Evolutionary conservation across 73 alveolate species (phyloP).

Genomic region (Symbiodinium natans): DNA sequence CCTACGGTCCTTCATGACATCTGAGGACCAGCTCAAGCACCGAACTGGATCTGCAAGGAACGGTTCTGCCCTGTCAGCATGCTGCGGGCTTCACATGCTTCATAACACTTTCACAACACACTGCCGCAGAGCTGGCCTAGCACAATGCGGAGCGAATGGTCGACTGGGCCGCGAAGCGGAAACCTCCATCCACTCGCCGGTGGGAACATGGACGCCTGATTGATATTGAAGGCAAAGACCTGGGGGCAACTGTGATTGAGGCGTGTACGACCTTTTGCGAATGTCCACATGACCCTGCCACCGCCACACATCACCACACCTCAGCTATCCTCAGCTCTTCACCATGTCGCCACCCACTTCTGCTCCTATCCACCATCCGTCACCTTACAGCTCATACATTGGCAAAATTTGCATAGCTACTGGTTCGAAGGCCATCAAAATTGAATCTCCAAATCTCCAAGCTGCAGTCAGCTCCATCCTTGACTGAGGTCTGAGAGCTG

Average conservation of each 20-base stretch:
- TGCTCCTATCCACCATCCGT: conserved; percentile 88
- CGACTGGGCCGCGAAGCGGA: conserved; percentile 68
- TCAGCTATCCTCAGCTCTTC: background rate
- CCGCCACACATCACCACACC: too few relatives aligned
- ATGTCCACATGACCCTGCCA: too few relatives aligned
- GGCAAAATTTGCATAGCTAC: too few relatives aligned
- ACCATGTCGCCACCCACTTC: conserved; percentile 88
- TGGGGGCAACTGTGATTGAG: background rate
- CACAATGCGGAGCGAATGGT: conserved; percentile 34
- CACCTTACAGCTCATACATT: conserved; percentile 22
- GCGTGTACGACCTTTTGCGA: too few relatives aligned
- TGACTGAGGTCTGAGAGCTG: background rate
- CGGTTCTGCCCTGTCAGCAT: background rate
- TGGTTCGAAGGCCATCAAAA: too few relatives aligned
- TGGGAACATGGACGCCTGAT: conserved; percentile 77
- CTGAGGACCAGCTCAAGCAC: too few relatives aligned
- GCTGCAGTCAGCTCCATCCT: conserved; percentile 74
- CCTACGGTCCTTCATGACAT: too few relatives aligned
- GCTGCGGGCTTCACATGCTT: background rate
- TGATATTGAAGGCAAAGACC: conserved; percentile 81
- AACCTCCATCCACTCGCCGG: conserved; percentile 79
- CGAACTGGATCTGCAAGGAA: background rate
- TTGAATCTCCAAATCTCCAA: too few relatives aligned
- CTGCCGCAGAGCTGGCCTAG: background rate
- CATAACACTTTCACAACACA: too few relatives aligned